Conservation (phyloP, 2,329 filamentous ascomycete genomes). For the Cladophialophora carrionii region DNA sequence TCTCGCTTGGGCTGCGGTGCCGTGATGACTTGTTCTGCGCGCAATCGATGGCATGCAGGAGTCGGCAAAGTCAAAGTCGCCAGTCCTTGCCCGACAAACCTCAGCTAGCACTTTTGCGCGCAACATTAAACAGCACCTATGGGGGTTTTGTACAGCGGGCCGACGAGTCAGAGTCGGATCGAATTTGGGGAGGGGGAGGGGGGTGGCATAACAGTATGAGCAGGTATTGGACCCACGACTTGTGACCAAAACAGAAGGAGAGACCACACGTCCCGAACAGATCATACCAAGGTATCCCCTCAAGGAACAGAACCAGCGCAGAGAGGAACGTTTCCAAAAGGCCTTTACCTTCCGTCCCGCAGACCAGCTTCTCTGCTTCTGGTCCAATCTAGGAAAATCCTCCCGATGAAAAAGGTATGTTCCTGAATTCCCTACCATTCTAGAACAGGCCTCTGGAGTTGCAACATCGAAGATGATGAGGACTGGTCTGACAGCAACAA, state of each 20-base stretch:
- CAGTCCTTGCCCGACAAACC: neutral
- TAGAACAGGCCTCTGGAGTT: neutral
- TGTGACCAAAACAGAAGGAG: neutral
- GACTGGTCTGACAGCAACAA: neutral
- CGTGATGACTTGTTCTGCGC: neutral
- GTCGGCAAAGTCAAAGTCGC: neutral
- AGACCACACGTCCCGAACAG: neutral
- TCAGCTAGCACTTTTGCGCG: neutral
- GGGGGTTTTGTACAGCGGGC: neutral
- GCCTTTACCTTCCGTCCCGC: neutral
- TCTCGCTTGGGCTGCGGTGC: neutral
- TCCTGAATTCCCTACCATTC: neutral
- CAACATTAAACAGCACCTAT: neutral
- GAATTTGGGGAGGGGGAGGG: no score
- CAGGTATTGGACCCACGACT: neutral
- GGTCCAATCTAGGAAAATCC: neutral
- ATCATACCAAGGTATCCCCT: neutral
- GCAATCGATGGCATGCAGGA: neutral
- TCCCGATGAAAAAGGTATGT: neutral
- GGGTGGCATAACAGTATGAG: neutral
- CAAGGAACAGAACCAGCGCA: neutral
- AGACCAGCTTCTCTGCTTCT: neutral
- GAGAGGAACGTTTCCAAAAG: neutral
- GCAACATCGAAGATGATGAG: neutral
- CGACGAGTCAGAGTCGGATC: neutral